Percentiles rank a stretch among this genome's conserved stretches.
Evolutionary conservation across 768 basidiomycete genomes (phyloP).

Genomic region (Macrolepiota fuliginosa): DNA sequence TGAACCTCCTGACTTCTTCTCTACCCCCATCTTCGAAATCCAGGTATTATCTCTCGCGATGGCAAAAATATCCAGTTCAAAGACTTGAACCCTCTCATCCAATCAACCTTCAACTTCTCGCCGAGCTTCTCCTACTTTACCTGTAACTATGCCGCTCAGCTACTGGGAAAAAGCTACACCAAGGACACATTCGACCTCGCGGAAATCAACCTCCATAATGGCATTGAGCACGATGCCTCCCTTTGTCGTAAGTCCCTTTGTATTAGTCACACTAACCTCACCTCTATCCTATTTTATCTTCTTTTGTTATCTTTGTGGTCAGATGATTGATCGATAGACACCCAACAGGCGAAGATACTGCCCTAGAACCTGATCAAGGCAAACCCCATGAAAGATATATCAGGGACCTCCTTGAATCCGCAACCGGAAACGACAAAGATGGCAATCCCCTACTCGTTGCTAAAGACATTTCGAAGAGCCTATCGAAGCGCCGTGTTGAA

Average conservation of each 20-base stretch:
- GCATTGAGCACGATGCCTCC: slow-evolving; percentile 71
- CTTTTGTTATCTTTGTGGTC: too few species aligned
- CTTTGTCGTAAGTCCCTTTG: slow-evolving; percentile 47
- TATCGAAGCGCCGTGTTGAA: slow-evolving; percentile 61
- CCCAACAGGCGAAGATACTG: slow-evolving; percentile 51
- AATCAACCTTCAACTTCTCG: slow-evolving; percentile 66
- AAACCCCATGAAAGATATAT: slow-evolving; percentile 48
- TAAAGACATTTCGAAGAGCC: slow-evolving; percentile 55
- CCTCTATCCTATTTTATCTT: too few species aligned
- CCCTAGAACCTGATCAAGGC: slow-evolving; percentile 46
- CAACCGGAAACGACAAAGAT: slow-evolving; percentile 54
- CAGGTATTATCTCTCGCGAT: slow-evolving; percentile 63
- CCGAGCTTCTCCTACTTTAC: slow-evolving; percentile 68
- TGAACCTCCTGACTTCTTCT: not conserved
- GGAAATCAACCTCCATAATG: slow-evolving; percentile 72
- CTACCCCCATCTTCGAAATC: slow-evolving; percentile 1
- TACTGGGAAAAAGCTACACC: slow-evolving; percentile 54
- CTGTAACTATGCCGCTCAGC: slow-evolving; percentile 54
- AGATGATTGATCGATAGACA: too few species aligned
- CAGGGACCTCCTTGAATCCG: slow-evolving; percentile 53
- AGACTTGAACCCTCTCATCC: slow-evolving; percentile 42
- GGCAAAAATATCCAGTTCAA: slow-evolving; percentile 69
- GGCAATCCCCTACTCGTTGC: slow-evolving; percentile 49
- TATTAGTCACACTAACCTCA: not conserved
- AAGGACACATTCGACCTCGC: slow-evolving; percentile 62